Evolutionary conservation across 345 rosid genomes (phyloP), one percentile per base, ranked within the genome.

Genomic region (Gossypium australe): DNA sequence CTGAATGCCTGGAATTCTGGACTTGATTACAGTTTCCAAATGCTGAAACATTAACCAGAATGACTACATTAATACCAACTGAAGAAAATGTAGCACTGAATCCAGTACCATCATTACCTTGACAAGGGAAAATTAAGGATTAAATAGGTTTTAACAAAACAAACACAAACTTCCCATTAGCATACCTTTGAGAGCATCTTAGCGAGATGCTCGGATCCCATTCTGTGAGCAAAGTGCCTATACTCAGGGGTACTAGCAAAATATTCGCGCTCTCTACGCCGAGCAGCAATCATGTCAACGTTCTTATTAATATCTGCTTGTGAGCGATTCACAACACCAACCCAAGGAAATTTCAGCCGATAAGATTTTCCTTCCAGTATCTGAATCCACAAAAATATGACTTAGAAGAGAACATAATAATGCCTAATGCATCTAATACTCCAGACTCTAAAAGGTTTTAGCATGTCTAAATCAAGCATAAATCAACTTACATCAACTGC

Each of bases 121-220:
- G 17, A 18, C 69, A 59, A 48, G 47, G 29, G 14, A 74, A 34
- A 72, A 22, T 14, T 11, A 3, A 47, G 57, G 25, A 47, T 29
- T 1, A 9, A 25, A 44, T 34, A 34, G 11, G 11, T 20, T 11
- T 17, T 27, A 11, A 38, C 13, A 57, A 57, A 20, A 20, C 3
- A 53, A 70, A 70, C 53, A 27, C 24, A 60, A 16, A 48, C n/a
- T 48, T 25, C 9, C 20, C 17, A 55, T 22, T 44, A 71, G 25
- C 77, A 60, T 77, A 93, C 99, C 92, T 95, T 93, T 45, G 99
- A 95, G 49, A 95, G 90, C 94, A 91, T 83, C 85, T 90, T 95
- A 49, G 94, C 99, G 56, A 95, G 89, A 87, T 95, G 87, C 86
- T 93, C 99, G 17, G 98, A 95, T 67, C 99, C 99, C 99, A 95